These are phyloP conservation scores for Aphanomyces stellatus DNA, from an alignment of 352 stramenopile genomes.

Conservation along the genomic window DNA sequence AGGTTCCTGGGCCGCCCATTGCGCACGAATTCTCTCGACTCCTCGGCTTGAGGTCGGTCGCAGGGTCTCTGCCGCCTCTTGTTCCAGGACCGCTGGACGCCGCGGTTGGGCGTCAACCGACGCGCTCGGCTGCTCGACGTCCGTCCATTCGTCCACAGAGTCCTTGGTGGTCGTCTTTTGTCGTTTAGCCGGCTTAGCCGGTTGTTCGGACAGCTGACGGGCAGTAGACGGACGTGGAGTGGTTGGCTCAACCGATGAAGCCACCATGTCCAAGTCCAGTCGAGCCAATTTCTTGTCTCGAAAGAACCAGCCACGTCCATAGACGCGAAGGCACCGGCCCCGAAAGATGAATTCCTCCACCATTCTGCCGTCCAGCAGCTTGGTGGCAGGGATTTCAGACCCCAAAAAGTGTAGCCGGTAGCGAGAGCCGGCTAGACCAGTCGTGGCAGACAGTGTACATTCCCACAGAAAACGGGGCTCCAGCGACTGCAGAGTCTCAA, in stretches of 20 bases:
- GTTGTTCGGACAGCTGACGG: too few relatives aligned
- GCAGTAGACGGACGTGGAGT: too few relatives aligned
- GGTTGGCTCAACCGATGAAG: neutral
- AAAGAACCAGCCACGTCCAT: neutral
- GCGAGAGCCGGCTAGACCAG: neutral
- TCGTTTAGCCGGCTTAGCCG: too few relatives aligned
- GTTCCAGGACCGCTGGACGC: too few relatives aligned
- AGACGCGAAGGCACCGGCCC: neutral
- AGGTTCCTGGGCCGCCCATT: too few relatives aligned
- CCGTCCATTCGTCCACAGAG: too few relatives aligned
- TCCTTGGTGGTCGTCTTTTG: too few relatives aligned
- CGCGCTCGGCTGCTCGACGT: too few relatives aligned
- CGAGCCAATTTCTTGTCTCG: neutral
- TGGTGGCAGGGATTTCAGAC: neutral
- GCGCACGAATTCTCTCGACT: too few relatives aligned
- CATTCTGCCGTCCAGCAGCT: neutral
- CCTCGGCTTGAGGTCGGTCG: too few relatives aligned
- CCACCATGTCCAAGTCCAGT: neutral
- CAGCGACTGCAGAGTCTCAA: neutral
- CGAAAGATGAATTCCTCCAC: neutral
- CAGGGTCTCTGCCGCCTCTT: too few relatives aligned
- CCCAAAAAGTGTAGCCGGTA: neutral
- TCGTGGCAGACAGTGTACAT: neutral
- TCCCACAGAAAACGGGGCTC: neutral
- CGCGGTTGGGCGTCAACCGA: too few relatives aligned